Evolutionary conservation across 176 grass and related monocot genomes (phyloP), one percentile per base, ranked within the genome.

Genomic region (Canna indica): DNA sequence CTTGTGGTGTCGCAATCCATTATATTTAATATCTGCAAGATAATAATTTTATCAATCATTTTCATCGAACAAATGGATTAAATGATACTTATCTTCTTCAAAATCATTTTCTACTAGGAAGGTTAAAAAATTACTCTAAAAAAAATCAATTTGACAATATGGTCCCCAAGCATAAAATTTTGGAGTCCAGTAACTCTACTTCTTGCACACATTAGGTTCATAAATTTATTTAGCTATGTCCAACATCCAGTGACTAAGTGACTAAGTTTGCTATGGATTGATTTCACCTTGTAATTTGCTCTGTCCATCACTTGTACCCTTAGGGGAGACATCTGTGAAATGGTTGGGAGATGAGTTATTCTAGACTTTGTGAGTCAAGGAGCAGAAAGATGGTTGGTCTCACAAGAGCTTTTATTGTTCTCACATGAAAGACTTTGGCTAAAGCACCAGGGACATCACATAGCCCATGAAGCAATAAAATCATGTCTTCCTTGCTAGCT

Each of bases 291-390:
- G 27, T 15, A 32, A 20, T 33, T 32, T 1, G 27, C 5, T 62
- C 27, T 62, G 29, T 27, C 18, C 15, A 33, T 32, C 47, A 34
- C 46, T 57, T 72, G 47, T 33, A 47, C 39, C 44, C 67, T 47
- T 69, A 18, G 7, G 44, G 38, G 67, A 69, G 38, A 69, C 67
- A 69, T 17, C 8, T 73, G 47, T 74, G 36, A 50, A 61, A 59
- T 58, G 33, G 63, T 66, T 66, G 35, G 22, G 32, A 34, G 33
- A 39, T 22, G 35, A 13, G 59, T 66, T 8, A 12, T 39, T 33
- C 24, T 14, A 24, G 33, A 62, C 30, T 32, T 64, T 34, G 28
- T n/a, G 29, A 33, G 22, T 66, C 20, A 66, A 66, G 32, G 34
- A 20, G 2, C 32, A 12, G 35, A 34, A n/a, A 66, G 17, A 66